Evolutionary conservation across 345 rosid species (phyloP), one percentile per base, ranked within the genome.

Genomic region (Corchorus olitorius): DNA sequence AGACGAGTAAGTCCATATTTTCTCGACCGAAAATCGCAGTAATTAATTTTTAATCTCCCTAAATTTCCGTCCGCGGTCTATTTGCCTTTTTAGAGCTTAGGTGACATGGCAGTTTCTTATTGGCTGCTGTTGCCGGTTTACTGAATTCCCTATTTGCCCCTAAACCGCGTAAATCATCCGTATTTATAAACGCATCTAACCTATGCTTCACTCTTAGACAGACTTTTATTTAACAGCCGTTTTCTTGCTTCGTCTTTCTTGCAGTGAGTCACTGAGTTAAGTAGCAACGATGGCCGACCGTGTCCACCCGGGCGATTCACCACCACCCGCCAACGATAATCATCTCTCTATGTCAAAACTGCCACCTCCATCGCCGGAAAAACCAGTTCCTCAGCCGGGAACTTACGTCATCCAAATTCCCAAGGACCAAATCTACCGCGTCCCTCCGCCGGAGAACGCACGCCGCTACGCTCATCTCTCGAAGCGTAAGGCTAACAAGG

Each of bases 341-440:
- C 59, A 39, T 49, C 2, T 5, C 8, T 4, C 41, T 17, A 17
- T 27, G 0, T 33, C 69, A 5, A 78, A 81, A 54, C 74, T 72
- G 4, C 10, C 59, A 20, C 75, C 75, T 8, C 63, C 79, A 8
- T 52, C 70, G 15, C 43, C 78, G 13, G 85, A 71, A 27, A 87
- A 88, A 39, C 84, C 91, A 5, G 64, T 67, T 4, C 86, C 89
- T 17, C 89, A 90, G 8, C 85, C 91, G 3, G 86, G 85, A 6
- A 93, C 97, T 2, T 92, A 93, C 91, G 94, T 96, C 45, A 82
- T 92, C 80, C 93, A 88, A 60, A 80, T 96, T 77, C 99, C 97
- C 4, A 96, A 96, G 70, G 94, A 93, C 78, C 96, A 89, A 76
- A 73, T 96, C 88, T 90, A 90, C 85, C 90, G 94, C n/a, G 83